Conservation (phyloP, 2,329 filamentous ascomycete species). For the Penicillium sp. region DNA sequence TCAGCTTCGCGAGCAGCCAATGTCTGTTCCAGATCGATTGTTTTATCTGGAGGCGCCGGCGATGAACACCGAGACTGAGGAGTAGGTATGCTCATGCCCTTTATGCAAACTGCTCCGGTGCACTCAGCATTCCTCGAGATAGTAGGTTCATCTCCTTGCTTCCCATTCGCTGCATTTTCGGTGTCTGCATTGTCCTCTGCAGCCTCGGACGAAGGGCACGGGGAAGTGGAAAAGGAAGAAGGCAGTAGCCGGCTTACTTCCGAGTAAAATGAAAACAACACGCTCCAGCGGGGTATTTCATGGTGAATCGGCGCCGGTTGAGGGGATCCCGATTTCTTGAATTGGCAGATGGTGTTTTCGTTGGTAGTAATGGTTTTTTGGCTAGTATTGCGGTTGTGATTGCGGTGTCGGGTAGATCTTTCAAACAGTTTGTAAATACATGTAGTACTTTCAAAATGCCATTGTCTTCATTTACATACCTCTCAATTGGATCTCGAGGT, state of each 20-base stretch:
- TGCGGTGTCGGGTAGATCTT: neutral
- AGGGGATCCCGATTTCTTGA: neutral
- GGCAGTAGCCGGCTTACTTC: constrained; percentile 4
- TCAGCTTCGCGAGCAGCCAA: neutral
- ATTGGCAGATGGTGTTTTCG: neutral
- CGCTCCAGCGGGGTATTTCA: constrained; percentile 7
- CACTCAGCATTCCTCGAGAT: neutral
- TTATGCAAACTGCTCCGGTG: neutral
- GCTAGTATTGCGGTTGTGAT: neutral
- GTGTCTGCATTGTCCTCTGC: neutral
- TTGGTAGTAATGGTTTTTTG: neutral
- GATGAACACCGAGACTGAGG: neutral
- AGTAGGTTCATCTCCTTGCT: neutral
- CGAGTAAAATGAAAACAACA: neutral
- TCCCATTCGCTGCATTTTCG: neutral
- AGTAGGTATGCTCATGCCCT: neutral
- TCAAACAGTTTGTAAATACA: neutral
- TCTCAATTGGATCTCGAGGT: constrained; percentile 3
- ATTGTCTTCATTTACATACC: neutral
- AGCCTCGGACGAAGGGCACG: neutral
- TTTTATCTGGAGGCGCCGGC: neutral
- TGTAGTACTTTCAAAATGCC: too few species aligned
- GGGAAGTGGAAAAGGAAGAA: neutral
- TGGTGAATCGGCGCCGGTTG: neutral
- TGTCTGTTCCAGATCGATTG: neutral